Percentiles rank a stretch among this genome's conserved stretches.
These are phyloP conservation scores for Neurospora sp. DNA, from an alignment of 2,329 filamentous ascomycete genomes.

Conservation along the genomic window DNA sequence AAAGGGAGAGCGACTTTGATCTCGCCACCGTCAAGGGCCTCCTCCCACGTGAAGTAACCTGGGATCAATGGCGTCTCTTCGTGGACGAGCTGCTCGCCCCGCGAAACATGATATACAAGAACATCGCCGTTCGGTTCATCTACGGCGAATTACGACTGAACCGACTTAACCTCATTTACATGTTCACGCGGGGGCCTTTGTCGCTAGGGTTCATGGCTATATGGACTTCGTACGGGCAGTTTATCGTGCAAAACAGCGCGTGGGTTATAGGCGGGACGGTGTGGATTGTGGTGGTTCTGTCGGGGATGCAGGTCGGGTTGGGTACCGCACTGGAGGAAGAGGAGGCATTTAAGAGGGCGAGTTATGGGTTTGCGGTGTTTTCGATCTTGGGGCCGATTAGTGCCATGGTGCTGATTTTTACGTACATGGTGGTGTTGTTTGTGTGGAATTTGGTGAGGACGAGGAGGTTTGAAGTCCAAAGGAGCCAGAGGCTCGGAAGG, in stretches of 20 bases:
- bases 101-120: too few species aligned
- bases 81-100: too few species aligned
- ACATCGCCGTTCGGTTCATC: too few species aligned
- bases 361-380: conserved; percentile 39
- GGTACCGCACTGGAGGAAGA: conserved; percentile 21
- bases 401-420: neutral
- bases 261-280: conserved; percentile 29
- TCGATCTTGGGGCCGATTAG: conserved; percentile 31
- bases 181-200: too few species aligned
- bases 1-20: too few species aligned
- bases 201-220: conserved; percentile 11
- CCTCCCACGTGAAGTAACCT: too few species aligned
- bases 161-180: too few species aligned
- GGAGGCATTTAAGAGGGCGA: conserved; percentile 26
- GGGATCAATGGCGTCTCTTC: too few species aligned
- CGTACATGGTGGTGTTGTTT: neutral
- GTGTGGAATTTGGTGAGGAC: neutral
- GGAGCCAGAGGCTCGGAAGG: neutral
- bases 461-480: neutral
- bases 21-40: too few species aligned
- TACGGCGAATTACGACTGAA: neutral
- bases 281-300: conserved; percentile 36
- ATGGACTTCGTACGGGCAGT: conserved; percentile 2
- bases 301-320: conserved; percentile 40
- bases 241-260: conserved; percentile 27